A percentile compares a stretch with the other conserved stretches of the same genome.
Evolutionary conservation across 768 basidiomycete genomes (phyloP).

Genomic region (Trametes meyenii): DNA sequence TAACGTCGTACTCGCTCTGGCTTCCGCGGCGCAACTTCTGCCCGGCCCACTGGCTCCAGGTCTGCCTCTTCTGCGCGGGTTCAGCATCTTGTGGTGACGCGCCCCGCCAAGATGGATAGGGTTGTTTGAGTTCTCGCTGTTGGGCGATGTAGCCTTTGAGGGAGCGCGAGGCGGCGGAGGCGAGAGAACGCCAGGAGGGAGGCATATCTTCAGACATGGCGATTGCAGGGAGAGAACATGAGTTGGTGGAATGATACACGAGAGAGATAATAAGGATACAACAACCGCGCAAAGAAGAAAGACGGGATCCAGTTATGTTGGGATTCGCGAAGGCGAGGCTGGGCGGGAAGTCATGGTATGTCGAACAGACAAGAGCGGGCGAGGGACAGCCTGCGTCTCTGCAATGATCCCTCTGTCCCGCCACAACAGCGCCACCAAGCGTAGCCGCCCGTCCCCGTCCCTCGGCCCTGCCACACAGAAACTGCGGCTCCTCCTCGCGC

Average conservation of each 20-base stretch:
- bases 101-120: constrained; percentile 22
- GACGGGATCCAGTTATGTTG: background rate
- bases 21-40: constrained; percentile 42
- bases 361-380: background rate
- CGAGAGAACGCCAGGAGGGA: constrained; percentile 34
- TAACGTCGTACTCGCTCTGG: constrained; percentile 29
- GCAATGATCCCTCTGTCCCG: constrained; percentile 1
- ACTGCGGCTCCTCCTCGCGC: background rate
- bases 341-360: background rate
- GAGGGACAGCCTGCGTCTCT: background rate
- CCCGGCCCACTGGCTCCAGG: constrained; percentile 67
- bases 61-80: constrained; percentile 37
- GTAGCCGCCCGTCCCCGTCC: background rate
- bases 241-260: constrained; percentile 3
- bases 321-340: background rate
- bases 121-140: constrained; percentile 41
- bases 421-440: constrained; percentile 9
- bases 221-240: background rate
- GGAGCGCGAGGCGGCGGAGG: constrained; percentile 38
- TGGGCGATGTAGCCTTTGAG: constrained; percentile 55
- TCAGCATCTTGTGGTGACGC: constrained; percentile 11
- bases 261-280: background rate
- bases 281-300: background rate
- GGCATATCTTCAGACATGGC: constrained; percentile 36
- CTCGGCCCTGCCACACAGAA: no score